A percentile compares a stretch with the other conserved stretches of the same genome.
Evolutionary conservation across 306 rosid genomes (phyloP).

Genomic region (Cucumis cinereus): DNA sequence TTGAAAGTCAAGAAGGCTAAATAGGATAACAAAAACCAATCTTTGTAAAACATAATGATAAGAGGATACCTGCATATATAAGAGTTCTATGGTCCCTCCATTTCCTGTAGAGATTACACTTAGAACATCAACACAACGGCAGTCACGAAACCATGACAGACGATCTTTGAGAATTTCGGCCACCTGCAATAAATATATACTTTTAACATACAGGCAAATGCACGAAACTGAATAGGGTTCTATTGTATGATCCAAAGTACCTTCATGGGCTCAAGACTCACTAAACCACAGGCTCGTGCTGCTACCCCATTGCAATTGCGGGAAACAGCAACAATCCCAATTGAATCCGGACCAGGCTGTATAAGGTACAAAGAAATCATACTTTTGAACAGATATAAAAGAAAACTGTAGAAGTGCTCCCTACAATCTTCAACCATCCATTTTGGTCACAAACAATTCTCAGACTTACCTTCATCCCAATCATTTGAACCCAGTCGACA

Average conservation of each 20-base stretch:
- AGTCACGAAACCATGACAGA: slow-evolving; percentile 80
- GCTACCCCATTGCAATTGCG: slow-evolving; percentile 89
- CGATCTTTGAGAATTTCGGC: slow-evolving; percentile 95
- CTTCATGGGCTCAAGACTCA: slow-evolving; percentile 95
- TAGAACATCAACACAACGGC: slow-evolving; percentile 68
- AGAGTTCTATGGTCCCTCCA: slow-evolving; percentile 83
- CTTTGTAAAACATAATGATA: not conserved
- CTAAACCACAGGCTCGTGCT: slow-evolving; percentile 98
- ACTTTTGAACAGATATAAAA: not conserved
- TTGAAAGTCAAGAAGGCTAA: not conserved
- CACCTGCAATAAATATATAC: slow-evolving; percentile 30
- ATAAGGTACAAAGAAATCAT: not conserved
- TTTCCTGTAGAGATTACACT: slow-evolving; percentile 65
- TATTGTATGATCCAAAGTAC: slow-evolving; percentile 14
- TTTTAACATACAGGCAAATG: not conserved
- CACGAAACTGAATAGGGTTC: not conserved
- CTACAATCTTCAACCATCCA: not conserved
- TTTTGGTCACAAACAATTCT: not conserved
- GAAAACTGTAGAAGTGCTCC: not conserved
- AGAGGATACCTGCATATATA: slow-evolving; percentile 76
- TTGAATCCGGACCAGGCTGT: slow-evolving; percentile 99
- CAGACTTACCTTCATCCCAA: slow-evolving; percentile 89
- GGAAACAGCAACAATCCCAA: slow-evolving; percentile 98
- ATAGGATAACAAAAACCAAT: not conserved
- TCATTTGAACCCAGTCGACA: slow-evolving; percentile 99